Evolutionary conservation across 2,329 filamentous ascomycete species (phyloP).

Genomic region (Fusarium compactum): DNA sequence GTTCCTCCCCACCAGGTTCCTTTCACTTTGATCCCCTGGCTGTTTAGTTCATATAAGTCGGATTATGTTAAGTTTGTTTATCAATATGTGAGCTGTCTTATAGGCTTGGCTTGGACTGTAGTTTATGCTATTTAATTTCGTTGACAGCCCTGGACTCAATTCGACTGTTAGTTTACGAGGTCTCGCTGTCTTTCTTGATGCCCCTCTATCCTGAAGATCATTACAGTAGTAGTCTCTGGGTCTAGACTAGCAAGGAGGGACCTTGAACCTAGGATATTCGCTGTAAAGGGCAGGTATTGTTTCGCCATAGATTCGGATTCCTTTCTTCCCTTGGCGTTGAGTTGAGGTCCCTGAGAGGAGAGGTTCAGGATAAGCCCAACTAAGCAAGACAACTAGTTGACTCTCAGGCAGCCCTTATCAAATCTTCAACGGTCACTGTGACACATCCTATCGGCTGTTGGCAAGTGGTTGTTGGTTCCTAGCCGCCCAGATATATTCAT

Average conservation of each 20-base stretch:
- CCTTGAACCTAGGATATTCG: conserved; percentile 15
- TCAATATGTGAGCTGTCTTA: neutral
- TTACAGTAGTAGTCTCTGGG: conserved; percentile 21
- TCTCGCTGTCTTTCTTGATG: conserved; percentile 4
- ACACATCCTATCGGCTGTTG: conserved; percentile 30
- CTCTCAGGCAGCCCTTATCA: neutral
- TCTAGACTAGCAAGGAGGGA: conserved; percentile 3
- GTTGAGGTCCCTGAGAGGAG: neutral
- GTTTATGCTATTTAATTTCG: neutral
- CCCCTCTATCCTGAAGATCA: conserved; percentile 38
- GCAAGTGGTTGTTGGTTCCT: conserved; percentile 39
- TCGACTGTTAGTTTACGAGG: neutral
- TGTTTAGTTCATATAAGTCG: neutral
- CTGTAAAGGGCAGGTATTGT: conserved; percentile 16
- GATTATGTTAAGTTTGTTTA: conserved; percentile 22
- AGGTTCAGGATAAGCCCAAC: neutral
- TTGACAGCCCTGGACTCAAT: neutral
- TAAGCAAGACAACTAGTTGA: neutral
- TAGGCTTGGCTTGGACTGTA: neutral
- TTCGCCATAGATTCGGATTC: conserved; percentile 29
- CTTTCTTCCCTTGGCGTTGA: conserved; percentile 2
- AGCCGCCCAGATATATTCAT: conserved; percentile 45
- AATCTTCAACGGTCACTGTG: conserved; percentile 1
- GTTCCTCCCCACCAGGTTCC: conserved; percentile 19
- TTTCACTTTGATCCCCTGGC: conserved; percentile 11